Percentiles rank a stretch among this genome's conserved stretches.
Evolutionary conservation across 306 rosid species (phyloP).

Genomic region (Lathyrus aphaca): DNA sequence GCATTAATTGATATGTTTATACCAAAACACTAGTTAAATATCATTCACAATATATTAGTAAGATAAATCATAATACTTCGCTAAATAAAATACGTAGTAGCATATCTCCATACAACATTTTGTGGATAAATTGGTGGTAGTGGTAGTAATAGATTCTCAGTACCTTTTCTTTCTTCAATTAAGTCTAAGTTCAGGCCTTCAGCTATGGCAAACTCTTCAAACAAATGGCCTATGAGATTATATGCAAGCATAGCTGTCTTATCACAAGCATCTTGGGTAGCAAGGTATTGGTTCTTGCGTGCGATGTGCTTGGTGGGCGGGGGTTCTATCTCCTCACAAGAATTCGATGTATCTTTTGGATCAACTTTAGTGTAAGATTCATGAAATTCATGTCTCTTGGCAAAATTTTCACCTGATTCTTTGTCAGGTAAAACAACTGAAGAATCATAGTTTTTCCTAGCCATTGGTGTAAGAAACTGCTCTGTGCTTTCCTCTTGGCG

Average conservation of each 20-base stretch:
- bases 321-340: conserved; percentile 29
- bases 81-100: not conserved
- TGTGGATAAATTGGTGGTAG: not conserved
- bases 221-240: conserved; percentile 64
- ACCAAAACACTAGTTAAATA: conserved; percentile 3
- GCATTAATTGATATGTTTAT: not conserved
- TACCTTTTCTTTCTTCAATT: conserved; percentile 62
- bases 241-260: conserved; percentile 71
- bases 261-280: conserved; percentile 73
- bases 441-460: conserved; percentile 5
- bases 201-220: conserved; percentile 55
- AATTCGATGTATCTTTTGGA: conserved; percentile 25
- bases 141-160: not conserved
- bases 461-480: conserved; percentile 3
- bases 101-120: not conserved
- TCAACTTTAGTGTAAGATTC: conserved; percentile 32
- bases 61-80: not conserved
- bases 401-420: conserved; percentile 33
- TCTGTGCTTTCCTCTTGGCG: conserved; percentile 18
- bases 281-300: conserved; percentile 62
- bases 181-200: conserved; percentile 52
- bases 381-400: conserved; percentile 19
- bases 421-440: conserved; percentile 28
- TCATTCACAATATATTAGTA: conserved; percentile 1
- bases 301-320: conserved; percentile 20